Evolutionary conservation across 768 basidiomycete genomes (phyloP).

Genomic region (Sistotremastrum suecicum): DNA sequence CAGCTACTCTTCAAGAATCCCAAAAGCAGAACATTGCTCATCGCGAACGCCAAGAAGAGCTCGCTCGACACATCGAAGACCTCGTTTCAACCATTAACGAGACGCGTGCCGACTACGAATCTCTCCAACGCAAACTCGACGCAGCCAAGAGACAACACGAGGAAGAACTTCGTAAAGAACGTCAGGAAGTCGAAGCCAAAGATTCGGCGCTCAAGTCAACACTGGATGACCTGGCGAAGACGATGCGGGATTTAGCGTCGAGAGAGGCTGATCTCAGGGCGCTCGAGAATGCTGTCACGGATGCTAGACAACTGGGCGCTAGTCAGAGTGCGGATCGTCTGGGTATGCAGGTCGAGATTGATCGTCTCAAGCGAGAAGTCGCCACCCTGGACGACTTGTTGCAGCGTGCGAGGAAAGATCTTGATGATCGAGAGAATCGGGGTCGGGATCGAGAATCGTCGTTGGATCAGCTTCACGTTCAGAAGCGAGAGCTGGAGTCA

Average conservation of each 20-base stretch:
- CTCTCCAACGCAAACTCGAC: constrained; percentile 44
- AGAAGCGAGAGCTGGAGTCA: constrained; percentile 66
- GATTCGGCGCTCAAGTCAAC: constrained; percentile 53
- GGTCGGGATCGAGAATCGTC: constrained; percentile 56
- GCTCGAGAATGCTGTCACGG: constrained; percentile 63
- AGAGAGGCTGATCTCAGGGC: constrained; percentile 64
- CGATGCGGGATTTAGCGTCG: constrained; percentile 48
- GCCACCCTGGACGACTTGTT: constrained; percentile 72
- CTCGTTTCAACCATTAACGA: constrained; percentile 23
- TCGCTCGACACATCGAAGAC: constrained; percentile 60
- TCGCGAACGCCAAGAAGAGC: constrained; percentile 60
- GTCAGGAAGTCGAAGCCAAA: constrained; percentile 53
- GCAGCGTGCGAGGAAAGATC: constrained; percentile 49
- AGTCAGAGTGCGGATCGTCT: constrained; percentile 71
- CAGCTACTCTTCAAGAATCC: constrained; percentile 45
- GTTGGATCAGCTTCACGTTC: constrained; percentile 62
- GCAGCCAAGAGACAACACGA: constrained; percentile 50
- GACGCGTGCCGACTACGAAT: constrained; percentile 11
- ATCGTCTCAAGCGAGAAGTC: constrained; percentile 73
- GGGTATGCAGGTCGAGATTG: constrained; percentile 81
- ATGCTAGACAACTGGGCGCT: constrained; percentile 72
- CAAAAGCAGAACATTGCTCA: constrained; percentile 50
- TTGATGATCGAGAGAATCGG: constrained; percentile 50
- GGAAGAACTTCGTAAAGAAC: constrained; percentile 41
- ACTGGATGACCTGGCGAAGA: constrained; percentile 46